These are phyloP conservation scores for Chaetomium olivaceum DNA, from an alignment of 2,329 filamentous ascomycete genomes.

Conservation along the genomic window DNA sequence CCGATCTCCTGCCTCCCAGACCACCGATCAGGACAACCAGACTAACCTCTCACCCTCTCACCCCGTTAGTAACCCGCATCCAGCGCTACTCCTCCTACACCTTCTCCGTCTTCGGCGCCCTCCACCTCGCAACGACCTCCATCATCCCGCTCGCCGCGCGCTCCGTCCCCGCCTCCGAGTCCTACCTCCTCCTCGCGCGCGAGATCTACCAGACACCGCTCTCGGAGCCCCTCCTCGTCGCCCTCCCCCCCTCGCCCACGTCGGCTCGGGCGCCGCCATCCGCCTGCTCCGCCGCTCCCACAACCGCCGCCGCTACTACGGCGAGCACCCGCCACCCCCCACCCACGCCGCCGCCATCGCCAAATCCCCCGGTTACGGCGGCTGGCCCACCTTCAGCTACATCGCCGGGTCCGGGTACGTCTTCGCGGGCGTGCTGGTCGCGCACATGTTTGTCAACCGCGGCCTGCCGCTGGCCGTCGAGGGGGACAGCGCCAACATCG, in stretches of 20 bases:
- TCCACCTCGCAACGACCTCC: slow-evolving; percentile 81
- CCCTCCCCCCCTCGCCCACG: slow-evolving; percentile 69
- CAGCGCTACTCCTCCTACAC: slow-evolving; percentile 90
- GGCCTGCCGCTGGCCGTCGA: slow-evolving; percentile 73
- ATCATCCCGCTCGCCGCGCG: slow-evolving; percentile 74
- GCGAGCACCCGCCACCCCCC: slow-evolving; percentile 52
- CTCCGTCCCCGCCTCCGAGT: slow-evolving; percentile 73
- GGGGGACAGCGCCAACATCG: slow-evolving; percentile 83
- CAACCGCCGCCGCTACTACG: slow-evolving; percentile 74
- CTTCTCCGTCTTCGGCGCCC: slow-evolving; percentile 71
- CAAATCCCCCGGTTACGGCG: slow-evolving; percentile 32
- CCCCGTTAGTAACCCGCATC: slow-evolving; percentile 65
- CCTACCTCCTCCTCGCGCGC: slow-evolving; percentile 84
- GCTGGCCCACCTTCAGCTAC: slow-evolving; percentile 72
- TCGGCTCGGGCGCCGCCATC: slow-evolving; percentile 74
- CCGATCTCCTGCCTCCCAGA: not conserved
- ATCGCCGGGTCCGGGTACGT: slow-evolving; percentile 73
- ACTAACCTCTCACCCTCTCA: not conserved
- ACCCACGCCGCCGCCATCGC: slow-evolving; percentile 30
- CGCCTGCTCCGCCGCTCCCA: slow-evolving; percentile 73
- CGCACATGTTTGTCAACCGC: slow-evolving; percentile 76
- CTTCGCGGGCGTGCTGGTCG: slow-evolving; percentile 63
- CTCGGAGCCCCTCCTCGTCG: slow-evolving; percentile 77
- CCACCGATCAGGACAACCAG: slow-evolving; percentile 29
- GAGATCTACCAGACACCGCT: slow-evolving; percentile 87